Evolutionary conservation across 2,329 filamentous ascomycete species (phyloP).

Genomic region (Lasiodiplodia sp.): DNA sequence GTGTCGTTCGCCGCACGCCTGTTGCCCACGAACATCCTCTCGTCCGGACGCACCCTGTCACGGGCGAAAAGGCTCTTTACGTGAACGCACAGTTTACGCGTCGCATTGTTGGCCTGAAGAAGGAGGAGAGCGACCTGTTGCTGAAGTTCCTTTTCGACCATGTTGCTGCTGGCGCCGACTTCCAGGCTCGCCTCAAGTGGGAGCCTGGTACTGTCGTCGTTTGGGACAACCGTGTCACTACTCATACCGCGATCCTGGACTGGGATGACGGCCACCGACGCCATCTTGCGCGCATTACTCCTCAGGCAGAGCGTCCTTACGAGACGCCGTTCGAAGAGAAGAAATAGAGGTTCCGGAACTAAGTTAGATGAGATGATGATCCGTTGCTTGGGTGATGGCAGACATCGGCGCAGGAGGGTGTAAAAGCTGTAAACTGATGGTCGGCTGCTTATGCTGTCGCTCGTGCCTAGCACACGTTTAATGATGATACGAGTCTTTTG

Average conservation of each 20-base stretch:
- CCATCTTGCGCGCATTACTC: conserved; percentile 82
- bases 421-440: conserved; percentile 3
- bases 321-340: conserved; percentile 64
- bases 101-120: conserved; percentile 81
- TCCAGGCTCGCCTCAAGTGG: conserved; percentile 80
- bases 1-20: conserved; percentile 77
- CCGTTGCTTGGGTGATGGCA: background rate
- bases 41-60: conserved; percentile 79
- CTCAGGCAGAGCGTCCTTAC: conserved; percentile 78
- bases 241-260: conserved; percentile 80
- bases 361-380: conserved; percentile 1
- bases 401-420: background rate
- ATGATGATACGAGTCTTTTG: conserved; percentile 3
- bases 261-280: conserved; percentile 81
- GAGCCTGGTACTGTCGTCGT: conserved; percentile 80
- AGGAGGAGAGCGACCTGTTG: conserved; percentile 81
- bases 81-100: conserved; percentile 88
- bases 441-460: background rate
- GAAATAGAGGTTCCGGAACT: background rate
- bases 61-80: conserved; percentile 83
- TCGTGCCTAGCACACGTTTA: background rate
- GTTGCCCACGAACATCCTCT: conserved; percentile 78
- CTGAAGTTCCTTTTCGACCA: conserved; percentile 82
- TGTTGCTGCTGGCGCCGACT: conserved; percentile 73
- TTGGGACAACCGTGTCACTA: conserved; percentile 84